phyloP scores from a whole-genome alignment of 2,329 filamentous ascomycete genomes.

The Emydomyces testavorans region DNA sequence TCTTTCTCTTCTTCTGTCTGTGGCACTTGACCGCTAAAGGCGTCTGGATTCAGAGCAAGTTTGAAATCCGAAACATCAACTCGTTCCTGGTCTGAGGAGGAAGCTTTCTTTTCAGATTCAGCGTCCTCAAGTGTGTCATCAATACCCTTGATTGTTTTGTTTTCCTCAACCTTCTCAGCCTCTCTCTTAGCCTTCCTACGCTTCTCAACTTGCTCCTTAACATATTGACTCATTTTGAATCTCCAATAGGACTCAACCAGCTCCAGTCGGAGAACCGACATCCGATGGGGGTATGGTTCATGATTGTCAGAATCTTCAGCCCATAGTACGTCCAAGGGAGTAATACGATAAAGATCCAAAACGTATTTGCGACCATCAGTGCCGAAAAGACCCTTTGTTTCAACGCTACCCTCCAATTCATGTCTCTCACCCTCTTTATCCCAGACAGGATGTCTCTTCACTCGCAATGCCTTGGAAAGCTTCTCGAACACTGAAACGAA shows the following conservation, averaged over 20 bases:
- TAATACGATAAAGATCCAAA: constrained; percentile 90
- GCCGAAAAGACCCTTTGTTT: constrained; percentile 94
- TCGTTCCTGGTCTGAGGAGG: constrained; percentile 45
- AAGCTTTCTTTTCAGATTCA: constrained; percentile 35
- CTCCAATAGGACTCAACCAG: constrained; percentile 78
- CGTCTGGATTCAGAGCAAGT: constrained; percentile 86
- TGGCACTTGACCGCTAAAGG: constrained; percentile 82
- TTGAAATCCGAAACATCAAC: constrained; percentile 81
- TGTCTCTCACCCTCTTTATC: constrained; percentile 88
- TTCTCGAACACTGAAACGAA: constrained; percentile 79
- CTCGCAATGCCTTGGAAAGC: constrained; percentile 76
- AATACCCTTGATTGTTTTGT: constrained; percentile 16
- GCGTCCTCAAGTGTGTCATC: constrained; percentile 26
- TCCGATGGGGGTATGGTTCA: constrained; percentile 75
- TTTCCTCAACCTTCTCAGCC: constrained; percentile 25
- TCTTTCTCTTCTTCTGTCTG: constrained; percentile 84
- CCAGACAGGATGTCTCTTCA: constrained; percentile 95
- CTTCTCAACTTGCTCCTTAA: constrained; percentile 63
- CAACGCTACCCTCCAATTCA: constrained; percentile 87
- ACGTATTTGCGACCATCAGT: constrained; percentile 96
- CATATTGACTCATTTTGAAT: constrained; percentile 77
- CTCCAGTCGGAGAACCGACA: constrained; percentile 87
- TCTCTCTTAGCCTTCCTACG: constrained; percentile 39
- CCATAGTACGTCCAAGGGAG: constrained; percentile 83
- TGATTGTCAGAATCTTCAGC: constrained; percentile 59